Base-by-base conservation (phyloP, 371 early-diverging fungal species). In the Mucor plumbeus region DNA sequence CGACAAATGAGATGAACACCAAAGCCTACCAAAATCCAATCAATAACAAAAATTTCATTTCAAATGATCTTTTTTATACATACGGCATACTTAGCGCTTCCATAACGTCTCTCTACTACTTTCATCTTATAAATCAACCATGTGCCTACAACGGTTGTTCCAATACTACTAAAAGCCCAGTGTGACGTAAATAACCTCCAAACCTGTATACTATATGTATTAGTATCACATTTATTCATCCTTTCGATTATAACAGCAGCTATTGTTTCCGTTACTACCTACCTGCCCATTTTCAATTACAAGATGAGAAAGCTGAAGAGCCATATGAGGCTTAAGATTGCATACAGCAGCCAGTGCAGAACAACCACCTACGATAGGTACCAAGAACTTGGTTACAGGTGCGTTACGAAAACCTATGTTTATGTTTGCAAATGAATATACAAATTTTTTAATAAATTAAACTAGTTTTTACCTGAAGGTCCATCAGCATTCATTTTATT, bases 91-190 rank as follows among this genome's bases (percentile, higher is more conserved):
- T 89, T 89, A n/a, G 78, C 70, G 26, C 88, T 81, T 26, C 90
- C 90, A 77, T 84, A 89, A n/a, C 85, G 86, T 59, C 90, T 87
- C 72, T 91, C 92, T 41, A 90, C 78, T 39, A 86, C 74, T 34
- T 87, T 83, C 64, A 89, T 77, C 38, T 86, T 85, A 70, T 90
- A 87, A 13, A 82, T 74, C 40, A 92, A 74, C 59, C 88, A 75
- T 15, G 87, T 84, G 8, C 90, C 91, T 58, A 88, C 82, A 1
- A 91, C 77, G 26, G 89, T 73, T 65, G 90, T 85, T 0, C 88
- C 71, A 15, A 86, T 79, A 50, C 72, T 83, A 34, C 76, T 62
- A 65, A 91, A 92, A 4, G 78, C 82, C 64, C 83, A 77, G 36
- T 84, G 87, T 6, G 84, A 77, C 6, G 81, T 69, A n/a, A 87